A percentile compares a stretch with the other conserved stretches of the same genome.
Evolutionary conservation across 306 rosid genomes (phyloP).

Genomic region (Acacia acuminata): DNA sequence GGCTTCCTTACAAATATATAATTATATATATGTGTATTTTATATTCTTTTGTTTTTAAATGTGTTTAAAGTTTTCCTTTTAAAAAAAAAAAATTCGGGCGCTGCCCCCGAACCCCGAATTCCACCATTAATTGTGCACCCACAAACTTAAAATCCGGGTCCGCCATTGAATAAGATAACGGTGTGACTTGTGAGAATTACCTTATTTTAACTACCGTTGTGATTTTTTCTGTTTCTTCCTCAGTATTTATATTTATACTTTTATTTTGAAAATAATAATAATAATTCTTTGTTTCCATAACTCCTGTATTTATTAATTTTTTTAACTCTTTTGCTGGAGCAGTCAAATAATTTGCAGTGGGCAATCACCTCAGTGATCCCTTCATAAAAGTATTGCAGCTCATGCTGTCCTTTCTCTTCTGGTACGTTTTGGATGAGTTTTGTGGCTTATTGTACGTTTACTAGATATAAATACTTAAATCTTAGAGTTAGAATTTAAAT

Average conservation of each 20-base stretch:
- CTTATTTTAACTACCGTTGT: background rate
- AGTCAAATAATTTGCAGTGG: constrained; percentile 95
- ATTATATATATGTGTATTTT: too few species aligned
- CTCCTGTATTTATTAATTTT: constrained; percentile 6
- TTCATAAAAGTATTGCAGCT: constrained; percentile 87
- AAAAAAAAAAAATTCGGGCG: too few species aligned
- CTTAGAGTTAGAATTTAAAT: background rate
- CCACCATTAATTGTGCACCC: too few species aligned
- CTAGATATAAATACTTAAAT: background rate
- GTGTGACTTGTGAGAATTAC: background rate
- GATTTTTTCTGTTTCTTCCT: background rate
- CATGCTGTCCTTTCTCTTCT: constrained; percentile 82
- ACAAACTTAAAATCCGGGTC: too few species aligned
- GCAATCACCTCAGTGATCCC: constrained; percentile 77
- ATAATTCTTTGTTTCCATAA: constrained; percentile 10
- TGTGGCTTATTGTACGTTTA: background rate
- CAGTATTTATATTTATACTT: background rate
- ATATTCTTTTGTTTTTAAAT: too few species aligned
- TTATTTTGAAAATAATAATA: constrained; percentile 29
- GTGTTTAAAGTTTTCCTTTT: too few species aligned
- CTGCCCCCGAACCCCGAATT: too few species aligned
- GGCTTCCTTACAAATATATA: constrained; percentile 81
- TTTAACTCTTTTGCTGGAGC: constrained; percentile 51
- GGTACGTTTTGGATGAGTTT: constrained; percentile 46
- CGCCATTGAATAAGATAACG: background rate